phyloP scores from a whole-genome alignment of 192 early-diverging fungal genomes.

The Coemansia sp. region DNA sequence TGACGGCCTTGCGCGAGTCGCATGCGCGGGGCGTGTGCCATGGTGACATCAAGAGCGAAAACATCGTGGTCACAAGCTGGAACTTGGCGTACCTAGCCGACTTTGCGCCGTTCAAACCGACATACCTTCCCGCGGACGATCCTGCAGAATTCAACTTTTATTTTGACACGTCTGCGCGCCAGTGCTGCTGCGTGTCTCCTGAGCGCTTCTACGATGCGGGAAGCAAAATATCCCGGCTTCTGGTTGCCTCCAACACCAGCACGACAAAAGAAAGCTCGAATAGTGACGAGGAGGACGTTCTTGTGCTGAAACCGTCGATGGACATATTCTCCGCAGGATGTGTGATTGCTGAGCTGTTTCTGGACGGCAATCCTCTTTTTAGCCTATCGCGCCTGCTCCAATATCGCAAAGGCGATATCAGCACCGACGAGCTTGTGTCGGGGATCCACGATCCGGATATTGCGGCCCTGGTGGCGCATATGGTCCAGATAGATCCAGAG shows the following conservation, averaged over 20 bases:
- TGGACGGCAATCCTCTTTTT: conserved; percentile 92
- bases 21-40: conserved; percentile 78
- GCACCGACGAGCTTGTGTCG: conserved; percentile 65
- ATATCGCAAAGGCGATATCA: conserved; percentile 72
- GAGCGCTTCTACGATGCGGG: conserved; percentile 89
- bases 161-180: conserved; percentile 87
- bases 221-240: conserved; percentile 29
- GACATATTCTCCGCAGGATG: conserved; percentile 94
- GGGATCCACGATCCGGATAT: conserved; percentile 84
- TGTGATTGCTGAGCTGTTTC: conserved; percentile 89
- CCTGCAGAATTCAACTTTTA: conserved; percentile 96
- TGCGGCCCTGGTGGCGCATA: conserved; percentile 73
- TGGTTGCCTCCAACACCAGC: conserved; percentile 10
- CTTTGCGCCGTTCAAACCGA: conserved; percentile 89
- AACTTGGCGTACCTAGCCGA: conserved; percentile 91
- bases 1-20: conserved; percentile 75
- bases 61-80: conserved; percentile 93
- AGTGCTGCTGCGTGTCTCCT: conserved; percentile 93
- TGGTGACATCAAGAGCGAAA: conserved; percentile 96
- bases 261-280: not conserved
- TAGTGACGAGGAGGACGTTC: conserved; percentile 5
- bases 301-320: conserved; percentile 77
- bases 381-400: conserved; percentile 89
- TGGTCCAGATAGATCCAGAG: conserved; percentile 85
- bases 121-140: conserved; percentile 93